Percentiles rank a stretch among this genome's conserved stretches.
phyloP scores from a whole-genome alignment of 169 alveolate species.

The Cryptosporidium ubiquitum region DNA sequence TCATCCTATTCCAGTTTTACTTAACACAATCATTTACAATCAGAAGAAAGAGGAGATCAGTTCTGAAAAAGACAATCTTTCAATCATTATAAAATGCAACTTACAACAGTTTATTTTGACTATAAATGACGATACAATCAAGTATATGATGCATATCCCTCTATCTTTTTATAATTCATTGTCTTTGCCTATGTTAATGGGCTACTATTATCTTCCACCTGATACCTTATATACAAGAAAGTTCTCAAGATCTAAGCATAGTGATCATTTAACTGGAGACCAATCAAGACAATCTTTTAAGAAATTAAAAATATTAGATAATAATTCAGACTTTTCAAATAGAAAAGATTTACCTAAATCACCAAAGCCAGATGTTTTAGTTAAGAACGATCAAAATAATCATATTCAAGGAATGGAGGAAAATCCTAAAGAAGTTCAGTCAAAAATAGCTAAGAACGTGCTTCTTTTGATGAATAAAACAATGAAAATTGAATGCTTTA shows the following conservation, averaged over 20 bases:
- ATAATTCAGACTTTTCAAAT: too few relatives aligned
- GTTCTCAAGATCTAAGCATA: background rate
- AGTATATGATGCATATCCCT: constrained; percentile 58
- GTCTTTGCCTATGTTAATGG: constrained; percentile 29
- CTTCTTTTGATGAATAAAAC: constrained; percentile 40
- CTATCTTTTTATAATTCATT: constrained; percentile 35
- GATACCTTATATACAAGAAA: constrained; percentile 10
- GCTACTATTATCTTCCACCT: constrained; percentile 53
- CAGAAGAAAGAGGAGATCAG: constrained; percentile 28
- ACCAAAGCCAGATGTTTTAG: too few relatives aligned
- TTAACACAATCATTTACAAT: constrained; percentile 1
- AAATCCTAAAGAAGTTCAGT: background rate
- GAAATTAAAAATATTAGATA: background rate
- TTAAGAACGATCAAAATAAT: background rate
- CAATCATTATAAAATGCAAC: constrained; percentile 19
- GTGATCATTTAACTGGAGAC: background rate
- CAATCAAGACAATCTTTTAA: background rate
- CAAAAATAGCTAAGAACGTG: constrained; percentile 12
- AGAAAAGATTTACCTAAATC: too few relatives aligned
- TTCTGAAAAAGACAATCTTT: constrained; percentile 26
- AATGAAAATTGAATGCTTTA: constrained; percentile 31
- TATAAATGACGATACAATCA: constrained; percentile 16
- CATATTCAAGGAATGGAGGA: background rate
- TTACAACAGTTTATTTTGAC: constrained; percentile 58
- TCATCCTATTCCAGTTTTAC: constrained; percentile 51